A percentile compares a stretch with the other conserved stretches of the same genome.
Conservation (phyloP, 805 yeast species). For the Yarrowia phangngaensis region DNA sequence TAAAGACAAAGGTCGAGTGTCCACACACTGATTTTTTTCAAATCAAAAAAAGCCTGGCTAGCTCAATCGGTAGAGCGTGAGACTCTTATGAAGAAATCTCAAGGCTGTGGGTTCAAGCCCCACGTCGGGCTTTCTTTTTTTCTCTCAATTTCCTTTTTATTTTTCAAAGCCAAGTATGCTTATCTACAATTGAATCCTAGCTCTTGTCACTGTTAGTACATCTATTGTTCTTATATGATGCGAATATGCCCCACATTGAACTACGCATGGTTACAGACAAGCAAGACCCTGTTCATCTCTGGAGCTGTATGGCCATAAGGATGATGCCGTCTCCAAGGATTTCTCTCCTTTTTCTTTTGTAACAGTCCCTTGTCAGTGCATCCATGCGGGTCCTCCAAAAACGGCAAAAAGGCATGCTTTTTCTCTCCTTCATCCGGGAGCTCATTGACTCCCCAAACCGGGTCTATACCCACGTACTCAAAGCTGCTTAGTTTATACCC, state of each 20-base stretch:
- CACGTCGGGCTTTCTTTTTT: conserved; percentile 26
- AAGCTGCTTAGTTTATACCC: conserved; percentile 4
- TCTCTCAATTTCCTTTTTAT: too few species aligned
- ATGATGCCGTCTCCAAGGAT: conserved; percentile 19
- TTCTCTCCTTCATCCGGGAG: conserved; percentile 3
- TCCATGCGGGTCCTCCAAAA: conserved; percentile 17
- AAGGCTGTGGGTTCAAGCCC: conserved; percentile 27
- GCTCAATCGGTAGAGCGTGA: conserved; percentile 27
- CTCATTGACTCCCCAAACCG: conserved; percentile 17
- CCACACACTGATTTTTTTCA: not conserved
- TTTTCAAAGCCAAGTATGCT: not conserved
- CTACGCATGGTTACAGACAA: not conserved
- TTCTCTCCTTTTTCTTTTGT: not conserved
- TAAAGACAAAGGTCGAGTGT: too few species aligned
- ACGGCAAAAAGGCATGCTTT: conserved; percentile 15
- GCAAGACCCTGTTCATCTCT: not conserved
- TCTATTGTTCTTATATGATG: not conserved
- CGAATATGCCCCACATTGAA: too few species aligned
- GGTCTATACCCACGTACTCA: conserved; percentile 23
- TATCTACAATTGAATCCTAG: conserved; percentile 4
- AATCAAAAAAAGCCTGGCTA: conserved; percentile 19
- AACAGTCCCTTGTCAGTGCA: conserved; percentile 2
- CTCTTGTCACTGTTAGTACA: not conserved
- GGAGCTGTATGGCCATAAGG: conserved; percentile 15
- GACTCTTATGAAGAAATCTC: conserved; percentile 22